Percentiles rank a stretch among this genome's conserved stretches.
Conservation (phyloP, 768 basidiomycete species). For the Leucogyrophana mollusca region DNA sequence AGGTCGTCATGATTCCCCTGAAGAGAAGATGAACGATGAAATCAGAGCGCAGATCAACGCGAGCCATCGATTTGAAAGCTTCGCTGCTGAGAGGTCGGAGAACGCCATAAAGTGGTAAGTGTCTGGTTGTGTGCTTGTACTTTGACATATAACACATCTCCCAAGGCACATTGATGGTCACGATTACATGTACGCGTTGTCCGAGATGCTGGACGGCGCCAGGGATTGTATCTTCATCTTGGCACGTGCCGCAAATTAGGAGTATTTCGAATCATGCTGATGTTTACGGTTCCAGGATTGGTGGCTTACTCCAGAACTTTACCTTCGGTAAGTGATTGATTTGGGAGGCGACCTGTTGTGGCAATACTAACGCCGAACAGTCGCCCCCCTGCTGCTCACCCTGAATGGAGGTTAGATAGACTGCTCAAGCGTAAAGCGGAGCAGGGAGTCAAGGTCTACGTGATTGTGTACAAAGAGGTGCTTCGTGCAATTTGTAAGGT, state of each 20-base stretch:
- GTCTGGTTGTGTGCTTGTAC: slow-evolving; percentile 3
- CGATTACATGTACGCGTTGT: slow-evolving; percentile 95
- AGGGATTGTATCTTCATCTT: slow-evolving; percentile 86
- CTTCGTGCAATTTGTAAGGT: not conserved
- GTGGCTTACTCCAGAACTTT: slow-evolving; percentile 96
- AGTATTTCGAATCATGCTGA: slow-evolving; percentile 10
- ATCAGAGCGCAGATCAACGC: slow-evolving; percentile 73
- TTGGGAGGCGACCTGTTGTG: slow-evolving; percentile 2
- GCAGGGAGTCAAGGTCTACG: slow-evolving; percentile 88
- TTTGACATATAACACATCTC: not conserved
- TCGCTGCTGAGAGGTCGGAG: slow-evolving; percentile 66
- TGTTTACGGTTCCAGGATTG: slow-evolving; percentile 53
- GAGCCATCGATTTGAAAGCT: slow-evolving; percentile 81
- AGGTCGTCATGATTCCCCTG: slow-evolving; percentile 73
- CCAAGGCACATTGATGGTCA: slow-evolving; percentile 88
- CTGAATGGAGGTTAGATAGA: slow-evolving; percentile 87
- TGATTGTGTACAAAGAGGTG: slow-evolving; percentile 94
- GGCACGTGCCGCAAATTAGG: slow-evolving; percentile 36
- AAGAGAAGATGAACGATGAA: slow-evolving; percentile 70
- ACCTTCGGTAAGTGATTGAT: slow-evolving; percentile 54
- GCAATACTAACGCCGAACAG: slow-evolving; percentile 12
- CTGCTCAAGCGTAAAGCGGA: slow-evolving; percentile 86
- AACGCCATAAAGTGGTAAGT: slow-evolving; percentile 83
- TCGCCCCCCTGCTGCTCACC: slow-evolving; percentile 82
- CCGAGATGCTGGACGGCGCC: slow-evolving; percentile 83